Conservation (phyloP, 2,329 filamentous ascomycete genomes). For the Talaromyces marneffei region DNA sequence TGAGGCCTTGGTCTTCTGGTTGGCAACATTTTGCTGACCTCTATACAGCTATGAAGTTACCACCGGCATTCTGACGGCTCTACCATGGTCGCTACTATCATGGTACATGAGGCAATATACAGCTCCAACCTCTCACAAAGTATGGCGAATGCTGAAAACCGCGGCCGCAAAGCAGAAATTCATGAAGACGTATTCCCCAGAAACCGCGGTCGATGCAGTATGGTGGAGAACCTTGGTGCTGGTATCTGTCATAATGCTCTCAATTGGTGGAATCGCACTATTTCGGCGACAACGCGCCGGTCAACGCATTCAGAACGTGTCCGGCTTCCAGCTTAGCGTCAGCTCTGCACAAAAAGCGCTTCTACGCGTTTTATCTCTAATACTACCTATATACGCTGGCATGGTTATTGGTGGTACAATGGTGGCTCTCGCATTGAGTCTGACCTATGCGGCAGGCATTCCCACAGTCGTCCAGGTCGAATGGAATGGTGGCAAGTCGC, state of each 20-base stretch:
- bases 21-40: constrained; percentile 17
- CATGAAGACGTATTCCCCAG: constrained; percentile 11
- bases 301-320: constrained; percentile 8
- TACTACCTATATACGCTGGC: constrained; percentile 52
- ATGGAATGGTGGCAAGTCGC: constrained; percentile 12
- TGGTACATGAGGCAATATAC: constrained; percentile 30
- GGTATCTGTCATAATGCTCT: constrained; percentile 28
- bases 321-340: constrained; percentile 13
- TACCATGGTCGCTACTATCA: constrained; percentile 34
- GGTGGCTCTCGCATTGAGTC: constrained; percentile 48
- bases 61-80: constrained; percentile 42
- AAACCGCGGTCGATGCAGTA: constrained; percentile 18
- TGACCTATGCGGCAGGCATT: constrained; percentile 43
- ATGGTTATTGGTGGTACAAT: constrained; percentile 51
- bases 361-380: constrained; percentile 36
- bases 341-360: constrained; percentile 20
- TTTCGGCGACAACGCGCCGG: constrained; percentile 17
- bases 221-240: constrained; percentile 23
- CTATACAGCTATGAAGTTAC: constrained; percentile 41
- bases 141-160: constrained; percentile 13
- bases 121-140: constrained; percentile 16
- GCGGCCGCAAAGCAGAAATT: constrained; percentile 12
- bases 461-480: constrained; percentile 21
- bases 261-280: constrained; percentile 27
- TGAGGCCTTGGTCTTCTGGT: background rate